Percentiles rank a stretch among this genome's conserved stretches.
phyloP scores from a whole-genome alignment of 2,329 filamentous ascomycete species.

The Calonectria pteridis region DNA sequence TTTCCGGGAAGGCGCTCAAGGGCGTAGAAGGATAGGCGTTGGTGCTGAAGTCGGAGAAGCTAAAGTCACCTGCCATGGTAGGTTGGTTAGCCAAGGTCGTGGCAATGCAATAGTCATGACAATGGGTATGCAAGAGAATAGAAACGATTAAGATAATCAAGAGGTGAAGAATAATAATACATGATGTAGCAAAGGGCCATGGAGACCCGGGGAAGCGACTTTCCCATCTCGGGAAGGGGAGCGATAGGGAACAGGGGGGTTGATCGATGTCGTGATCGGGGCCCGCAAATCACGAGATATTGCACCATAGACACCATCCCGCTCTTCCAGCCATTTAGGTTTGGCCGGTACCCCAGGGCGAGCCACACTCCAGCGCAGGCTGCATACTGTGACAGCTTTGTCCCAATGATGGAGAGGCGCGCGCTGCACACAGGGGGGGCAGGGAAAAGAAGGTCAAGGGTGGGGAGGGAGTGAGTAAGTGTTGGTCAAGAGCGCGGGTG shows the following conservation, averaged over 20 bases:
- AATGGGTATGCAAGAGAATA: conserved; percentile 19
- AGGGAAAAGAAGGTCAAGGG: conserved; percentile 23
- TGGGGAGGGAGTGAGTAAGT: conserved; percentile 20
- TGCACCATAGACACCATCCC: conserved; percentile 68
- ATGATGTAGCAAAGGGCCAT: conserved; percentile 35
- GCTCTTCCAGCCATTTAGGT: conserved; percentile 49
- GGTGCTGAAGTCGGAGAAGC: conserved; percentile 64
- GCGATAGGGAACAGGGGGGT: conserved; percentile 38
- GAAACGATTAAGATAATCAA: conserved; percentile 30
- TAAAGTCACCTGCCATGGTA: conserved; percentile 69
- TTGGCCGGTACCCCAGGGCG: conserved; percentile 31
- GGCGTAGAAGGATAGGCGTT: conserved; percentile 64
- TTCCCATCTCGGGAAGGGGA: conserved; percentile 44
- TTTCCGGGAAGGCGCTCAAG: conserved; percentile 56
- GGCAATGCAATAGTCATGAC: conserved; percentile 40
- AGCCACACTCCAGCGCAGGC: conserved; percentile 39
- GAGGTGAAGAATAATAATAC: conserved; percentile 38
- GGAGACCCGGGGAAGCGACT: conserved; percentile 39
- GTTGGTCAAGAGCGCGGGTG: conserved; percentile 29
- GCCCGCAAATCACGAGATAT: conserved; percentile 69
- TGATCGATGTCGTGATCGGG: conserved; percentile 44
- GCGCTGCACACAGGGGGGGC: conserved; percentile 31
- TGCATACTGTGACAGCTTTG: conserved; percentile 38
- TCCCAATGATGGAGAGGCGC: conserved; percentile 35
- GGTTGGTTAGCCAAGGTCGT: conserved; percentile 43